Conservation (phyloP, 2,329 filamentous ascomycete genomes). For the Apiospora rasikravindrae region DNA sequence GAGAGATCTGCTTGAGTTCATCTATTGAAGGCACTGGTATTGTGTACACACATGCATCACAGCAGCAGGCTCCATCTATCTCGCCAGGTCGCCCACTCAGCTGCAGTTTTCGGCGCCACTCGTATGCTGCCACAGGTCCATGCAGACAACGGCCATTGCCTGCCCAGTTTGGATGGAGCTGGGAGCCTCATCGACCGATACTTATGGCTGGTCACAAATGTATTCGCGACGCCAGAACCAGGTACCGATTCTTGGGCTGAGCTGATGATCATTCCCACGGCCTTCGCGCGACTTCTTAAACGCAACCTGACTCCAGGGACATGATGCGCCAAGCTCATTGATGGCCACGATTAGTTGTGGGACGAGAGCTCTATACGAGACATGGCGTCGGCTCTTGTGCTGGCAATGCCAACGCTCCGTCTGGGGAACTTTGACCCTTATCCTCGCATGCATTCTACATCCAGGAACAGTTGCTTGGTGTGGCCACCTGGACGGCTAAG, state of each 20-base stretch:
- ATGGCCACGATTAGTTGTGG: constrained; percentile 11
- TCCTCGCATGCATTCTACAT: constrained; percentile 15
- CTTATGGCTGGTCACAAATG: not conserved
- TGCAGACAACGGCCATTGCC: constrained; percentile 24
- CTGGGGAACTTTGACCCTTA: constrained; percentile 6
- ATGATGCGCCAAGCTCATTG: not conserved
- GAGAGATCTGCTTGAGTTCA: constrained; percentile 9
- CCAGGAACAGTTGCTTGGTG: constrained; percentile 15
- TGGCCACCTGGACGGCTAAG: not conserved
- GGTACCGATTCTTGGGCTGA: not conserved
- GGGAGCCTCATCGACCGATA: constrained; percentile 30
- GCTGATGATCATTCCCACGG: not conserved
- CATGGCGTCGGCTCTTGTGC: constrained; percentile 10
- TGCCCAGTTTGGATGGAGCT: constrained; percentile 24
- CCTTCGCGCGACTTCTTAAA: not conserved
- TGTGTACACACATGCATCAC: constrained; percentile 23
- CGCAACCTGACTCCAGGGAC: not conserved
- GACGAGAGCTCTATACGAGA: constrained; percentile 1
- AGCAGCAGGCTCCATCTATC: constrained; percentile 29
- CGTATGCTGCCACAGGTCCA: constrained; percentile 33
- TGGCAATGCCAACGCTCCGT: not conserved
- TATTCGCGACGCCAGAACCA: not conserved
- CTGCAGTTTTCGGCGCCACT: constrained; percentile 33
- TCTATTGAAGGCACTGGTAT: constrained; percentile 23
- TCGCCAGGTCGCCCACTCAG: constrained; percentile 30